Evolutionary conservation across 2,329 filamentous ascomycete species (phyloP).

Genomic region (Penicillium sp.): DNA sequence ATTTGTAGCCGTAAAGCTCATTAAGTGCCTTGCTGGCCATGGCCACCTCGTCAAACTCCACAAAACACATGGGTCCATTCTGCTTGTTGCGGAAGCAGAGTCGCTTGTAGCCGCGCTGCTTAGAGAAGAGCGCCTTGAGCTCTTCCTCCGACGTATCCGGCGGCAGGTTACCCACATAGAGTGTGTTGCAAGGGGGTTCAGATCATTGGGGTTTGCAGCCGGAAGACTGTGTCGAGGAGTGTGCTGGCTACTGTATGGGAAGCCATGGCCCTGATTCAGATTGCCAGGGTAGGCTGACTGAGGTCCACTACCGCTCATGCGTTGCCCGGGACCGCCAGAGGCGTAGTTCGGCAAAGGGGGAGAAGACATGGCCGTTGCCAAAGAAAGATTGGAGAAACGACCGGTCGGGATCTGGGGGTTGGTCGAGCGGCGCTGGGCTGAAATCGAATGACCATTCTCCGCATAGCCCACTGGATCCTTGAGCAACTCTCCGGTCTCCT

Average conservation of each 20-base stretch:
- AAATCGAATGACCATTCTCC: constrained; percentile 57
- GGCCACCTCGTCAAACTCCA: constrained; percentile 91
- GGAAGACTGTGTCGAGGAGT: constrained; percentile 65
- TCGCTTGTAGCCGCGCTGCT: constrained; percentile 89
- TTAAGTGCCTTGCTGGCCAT: constrained; percentile 87
- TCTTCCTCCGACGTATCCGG: constrained; percentile 92
- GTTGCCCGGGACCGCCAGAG: constrained; percentile 44
- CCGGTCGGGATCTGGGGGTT: constrained; percentile 66
- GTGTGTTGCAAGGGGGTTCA: constrained; percentile 97
- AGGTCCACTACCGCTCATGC: constrained; percentile 48
- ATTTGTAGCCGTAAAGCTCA: constrained; percentile 77
- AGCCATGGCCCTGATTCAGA: constrained; percentile 50
- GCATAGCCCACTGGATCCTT: constrained; percentile 63
- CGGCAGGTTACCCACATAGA: constrained; percentile 96
- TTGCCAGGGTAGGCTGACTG: constrained; percentile 56
- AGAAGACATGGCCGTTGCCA: constrained; percentile 61
- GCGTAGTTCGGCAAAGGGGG: constrained; percentile 52
- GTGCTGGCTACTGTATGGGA: constrained; percentile 55
- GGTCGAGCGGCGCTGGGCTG: constrained; percentile 58
- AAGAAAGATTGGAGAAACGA: constrained; percentile 63
- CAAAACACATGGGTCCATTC: constrained; percentile 97
- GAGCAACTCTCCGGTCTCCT: constrained; percentile 58
- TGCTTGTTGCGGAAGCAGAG: constrained; percentile 92
- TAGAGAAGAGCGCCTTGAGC: constrained; percentile 86
- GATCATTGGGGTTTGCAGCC: constrained; percentile 86